Evolutionary conservation across 345 rosid species (phyloP).

Genomic region (Dimocarpus longan): DNA sequence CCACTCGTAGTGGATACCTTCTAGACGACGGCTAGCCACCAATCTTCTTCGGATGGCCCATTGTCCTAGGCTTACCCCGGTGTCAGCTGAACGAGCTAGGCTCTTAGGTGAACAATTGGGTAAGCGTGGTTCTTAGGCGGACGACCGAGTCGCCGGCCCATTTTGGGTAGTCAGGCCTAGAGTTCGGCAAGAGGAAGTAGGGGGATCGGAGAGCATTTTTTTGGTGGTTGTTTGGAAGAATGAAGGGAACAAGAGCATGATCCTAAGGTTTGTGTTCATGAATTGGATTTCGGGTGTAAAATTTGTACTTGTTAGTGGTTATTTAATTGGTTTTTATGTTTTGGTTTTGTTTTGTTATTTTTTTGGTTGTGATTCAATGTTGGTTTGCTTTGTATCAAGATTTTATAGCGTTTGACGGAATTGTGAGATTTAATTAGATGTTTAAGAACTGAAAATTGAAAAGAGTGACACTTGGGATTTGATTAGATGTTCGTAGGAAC

Average conservation of each 20-base stretch:
- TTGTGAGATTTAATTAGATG: too few species aligned
- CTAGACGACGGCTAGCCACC: conserved; percentile 9
- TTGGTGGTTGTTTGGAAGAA: not conserved
- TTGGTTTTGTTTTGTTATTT: too few species aligned
- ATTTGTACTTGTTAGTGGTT: too few species aligned
- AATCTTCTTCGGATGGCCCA: conserved; percentile 51
- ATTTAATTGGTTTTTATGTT: too few species aligned
- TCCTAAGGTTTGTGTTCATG: too few species aligned
- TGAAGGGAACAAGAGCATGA: not conserved
- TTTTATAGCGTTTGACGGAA: too few species aligned
- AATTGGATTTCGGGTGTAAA: too few species aligned
- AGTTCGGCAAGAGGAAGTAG: conserved; percentile 12
- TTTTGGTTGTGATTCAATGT: too few species aligned
- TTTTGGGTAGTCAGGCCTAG: conserved; percentile 31
- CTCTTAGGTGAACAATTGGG: not conserved
- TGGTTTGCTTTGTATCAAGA: too few species aligned
- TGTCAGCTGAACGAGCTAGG: not conserved
- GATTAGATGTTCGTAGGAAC: too few species aligned
- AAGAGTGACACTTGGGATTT: too few species aligned
- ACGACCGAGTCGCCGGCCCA: conserved; percentile 75
- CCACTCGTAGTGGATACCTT: conserved; percentile 33
- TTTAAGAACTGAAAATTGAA: too few species aligned
- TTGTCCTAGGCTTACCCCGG: conserved; percentile 28
- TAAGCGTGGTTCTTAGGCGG: conserved; percentile 56
- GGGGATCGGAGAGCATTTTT: not conserved